These are phyloP conservation scores for Viola odorata DNA, from an alignment of 345 rosid species.

Conservation along the genomic window DNA sequence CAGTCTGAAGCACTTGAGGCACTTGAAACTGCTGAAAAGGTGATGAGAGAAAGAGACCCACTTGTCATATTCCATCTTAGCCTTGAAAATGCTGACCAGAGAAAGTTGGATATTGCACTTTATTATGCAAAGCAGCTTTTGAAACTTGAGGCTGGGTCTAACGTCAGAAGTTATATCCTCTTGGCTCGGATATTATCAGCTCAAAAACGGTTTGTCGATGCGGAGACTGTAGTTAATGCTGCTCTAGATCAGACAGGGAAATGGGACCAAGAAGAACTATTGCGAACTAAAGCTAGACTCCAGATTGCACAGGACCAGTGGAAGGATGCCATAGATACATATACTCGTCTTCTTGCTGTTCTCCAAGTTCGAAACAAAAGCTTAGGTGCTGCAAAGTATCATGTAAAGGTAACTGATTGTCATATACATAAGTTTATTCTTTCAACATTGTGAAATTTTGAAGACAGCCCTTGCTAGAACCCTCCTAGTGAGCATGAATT, in stretches of 20 bases:
- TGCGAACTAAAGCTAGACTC: constrained; percentile 71
- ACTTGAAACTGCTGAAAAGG: constrained; percentile 42
- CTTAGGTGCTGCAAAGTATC: constrained; percentile 35
- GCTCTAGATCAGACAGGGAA: constrained; percentile 74
- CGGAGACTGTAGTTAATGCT: constrained; percentile 53
- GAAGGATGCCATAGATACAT: constrained; percentile 54
- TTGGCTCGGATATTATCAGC: constrained; percentile 71
- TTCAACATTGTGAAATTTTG: background rate
- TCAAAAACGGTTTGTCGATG: constrained; percentile 50
- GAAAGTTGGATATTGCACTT: constrained; percentile 66
- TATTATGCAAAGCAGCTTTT: constrained; percentile 41
- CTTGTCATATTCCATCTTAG: constrained; percentile 47
- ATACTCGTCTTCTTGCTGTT: constrained; percentile 64
- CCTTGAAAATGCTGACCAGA: constrained; percentile 71
- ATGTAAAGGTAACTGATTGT: constrained; percentile 38
- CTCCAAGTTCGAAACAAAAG: constrained; percentile 64
- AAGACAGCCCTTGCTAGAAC: no score
- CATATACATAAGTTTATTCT: background rate
- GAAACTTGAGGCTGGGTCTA: constrained; percentile 58
- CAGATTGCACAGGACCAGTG: constrained; percentile 61
- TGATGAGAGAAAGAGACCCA: constrained; percentile 35
- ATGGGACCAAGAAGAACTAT: constrained; percentile 78
- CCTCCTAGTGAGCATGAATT: no score
- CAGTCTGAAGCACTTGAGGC: constrained; percentile 60
- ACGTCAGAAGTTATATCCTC: constrained; percentile 47